Evolutionary conservation across 2,329 filamentous ascomycete genomes (phyloP).

Genomic region (Cadophora luteo-olivacea): DNA sequence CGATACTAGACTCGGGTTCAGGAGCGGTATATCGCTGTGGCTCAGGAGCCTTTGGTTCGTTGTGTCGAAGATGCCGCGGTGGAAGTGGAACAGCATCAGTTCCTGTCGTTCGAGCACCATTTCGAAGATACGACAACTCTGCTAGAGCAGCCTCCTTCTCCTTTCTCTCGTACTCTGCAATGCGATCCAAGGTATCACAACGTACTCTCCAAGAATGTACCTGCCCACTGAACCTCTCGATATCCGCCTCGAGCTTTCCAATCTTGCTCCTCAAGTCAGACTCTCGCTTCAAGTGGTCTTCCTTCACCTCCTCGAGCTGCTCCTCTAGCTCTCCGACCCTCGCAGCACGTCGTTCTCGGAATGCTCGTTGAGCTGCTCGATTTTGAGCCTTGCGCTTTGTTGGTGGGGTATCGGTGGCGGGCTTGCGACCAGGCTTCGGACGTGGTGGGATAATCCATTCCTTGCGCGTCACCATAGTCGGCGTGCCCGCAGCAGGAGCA

Average conservation of each 20-base stretch:
- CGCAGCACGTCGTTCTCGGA: constrained; percentile 84
- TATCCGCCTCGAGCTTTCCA: constrained; percentile 65
- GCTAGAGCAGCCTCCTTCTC: constrained; percentile 52
- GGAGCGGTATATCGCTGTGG: constrained; percentile 38
- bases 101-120: constrained; percentile 41
- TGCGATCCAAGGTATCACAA: constrained; percentile 44
- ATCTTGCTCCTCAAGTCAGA: constrained; percentile 62
- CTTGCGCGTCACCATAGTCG: constrained; percentile 71
- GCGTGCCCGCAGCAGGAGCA: constrained; percentile 43
- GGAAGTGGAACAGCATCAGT: constrained; percentile 51
- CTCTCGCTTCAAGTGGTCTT: constrained; percentile 62
- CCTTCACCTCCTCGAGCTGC: constrained; percentile 66
- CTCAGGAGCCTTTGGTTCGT: constrained; percentile 34
- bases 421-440: constrained; percentile 91
- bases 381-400: constrained; percentile 97
- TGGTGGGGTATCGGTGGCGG: constrained; percentile 88
- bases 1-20: constrained; percentile 44
- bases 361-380: constrained; percentile 87
- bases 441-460: constrained; percentile 87
- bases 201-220: constrained; percentile 44
- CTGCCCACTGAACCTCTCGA: constrained; percentile 63
- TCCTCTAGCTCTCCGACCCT: constrained; percentile 80
- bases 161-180: constrained; percentile 46
- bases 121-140: constrained; percentile 47
- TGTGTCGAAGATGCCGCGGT: constrained; percentile 41